These are phyloP conservation scores for Pseudogymnoascus sp. DNA, from an alignment of 2,329 filamentous ascomycete genomes.

Conservation along the genomic window DNA sequence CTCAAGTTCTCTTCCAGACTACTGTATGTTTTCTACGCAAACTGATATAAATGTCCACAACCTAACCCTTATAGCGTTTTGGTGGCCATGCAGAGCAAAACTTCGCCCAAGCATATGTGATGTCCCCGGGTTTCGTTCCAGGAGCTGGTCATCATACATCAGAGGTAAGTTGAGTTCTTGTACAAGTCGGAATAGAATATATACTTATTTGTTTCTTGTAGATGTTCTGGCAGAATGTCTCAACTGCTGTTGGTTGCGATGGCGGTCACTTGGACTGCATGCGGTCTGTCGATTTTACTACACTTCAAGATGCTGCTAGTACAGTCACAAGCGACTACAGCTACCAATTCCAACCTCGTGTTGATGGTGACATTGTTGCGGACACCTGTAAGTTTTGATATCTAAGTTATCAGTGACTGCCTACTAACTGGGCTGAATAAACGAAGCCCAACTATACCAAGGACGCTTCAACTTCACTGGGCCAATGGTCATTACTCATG, in stretches of 20 bases:
- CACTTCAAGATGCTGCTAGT: slow-evolving; percentile 25
- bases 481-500: slow-evolving; percentile 31
- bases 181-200: not conserved
- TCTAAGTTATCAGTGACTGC: not conserved
- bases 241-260: slow-evolving; percentile 25
- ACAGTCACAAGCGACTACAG: slow-evolving; percentile 23
- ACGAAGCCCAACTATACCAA: slow-evolving; percentile 32
- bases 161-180: slow-evolving; percentile 16
- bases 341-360: slow-evolving; percentile 32
- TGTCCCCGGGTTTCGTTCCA: slow-evolving; percentile 29
- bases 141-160: slow-evolving; percentile 31
- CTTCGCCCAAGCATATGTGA: slow-evolving; percentile 28
- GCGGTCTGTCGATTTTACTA: slow-evolving; percentile 26
- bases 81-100: slow-evolving; percentile 28
- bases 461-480: slow-evolving; percentile 31
- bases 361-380: slow-evolving; percentile 31
- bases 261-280: slow-evolving; percentile 28
- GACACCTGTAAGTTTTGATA: slow-evolving; percentile 24
- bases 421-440: slow-evolving; percentile 6
- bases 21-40: slow-evolving; percentile 17
- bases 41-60: not conserved
- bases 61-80: slow-evolving; percentile 20
- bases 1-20: slow-evolving; percentile 31
- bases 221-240: slow-evolving; percentile 26
- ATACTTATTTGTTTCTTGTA: not conserved